Evolutionary conservation across 352 stramenopile species (phyloP).

Genomic region (Phytopythium mirpurense): DNA sequence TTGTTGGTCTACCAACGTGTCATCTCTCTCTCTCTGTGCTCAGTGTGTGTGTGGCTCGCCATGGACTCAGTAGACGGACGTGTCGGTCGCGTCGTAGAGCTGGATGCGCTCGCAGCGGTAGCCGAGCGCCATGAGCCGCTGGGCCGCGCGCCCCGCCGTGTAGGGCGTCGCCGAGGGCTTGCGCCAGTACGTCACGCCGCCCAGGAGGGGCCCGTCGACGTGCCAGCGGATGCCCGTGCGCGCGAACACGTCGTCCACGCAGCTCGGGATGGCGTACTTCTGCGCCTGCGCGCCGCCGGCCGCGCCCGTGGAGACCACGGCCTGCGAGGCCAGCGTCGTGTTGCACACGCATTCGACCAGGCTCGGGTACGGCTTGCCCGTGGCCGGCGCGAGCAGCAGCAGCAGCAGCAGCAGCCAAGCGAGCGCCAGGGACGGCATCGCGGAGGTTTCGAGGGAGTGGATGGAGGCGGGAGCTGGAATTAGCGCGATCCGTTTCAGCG

Average conservation of each 20-base stretch:
- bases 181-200: constrained; percentile 60
- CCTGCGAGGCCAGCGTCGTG: constrained; percentile 51
- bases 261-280: constrained; percentile 53
- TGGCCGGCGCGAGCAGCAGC: not conserved
- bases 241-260: constrained; percentile 79
- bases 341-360: constrained; percentile 74
- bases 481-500: too few species aligned
- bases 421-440: too few species aligned
- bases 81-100: constrained; percentile 62
- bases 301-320: constrained; percentile 45
- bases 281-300: constrained; percentile 29
- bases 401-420: not conserved
- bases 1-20: too few species aligned
- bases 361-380: constrained; percentile 34
- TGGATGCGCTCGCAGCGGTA: constrained; percentile 62
- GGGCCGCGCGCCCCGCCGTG: constrained; percentile 42
- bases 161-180: constrained; percentile 27
- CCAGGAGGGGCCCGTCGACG: constrained; percentile 53
- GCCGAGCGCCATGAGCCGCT: constrained; percentile 60
- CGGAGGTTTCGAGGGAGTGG: too few species aligned
- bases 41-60: not conserved
- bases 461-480: too few species aligned
- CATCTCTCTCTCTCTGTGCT: not conserved
- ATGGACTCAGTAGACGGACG: constrained; percentile 24
- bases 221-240: constrained; percentile 80